phyloP scores from a whole-genome alignment of 345 rosid species.

The Pistacia atlantica region DNA sequence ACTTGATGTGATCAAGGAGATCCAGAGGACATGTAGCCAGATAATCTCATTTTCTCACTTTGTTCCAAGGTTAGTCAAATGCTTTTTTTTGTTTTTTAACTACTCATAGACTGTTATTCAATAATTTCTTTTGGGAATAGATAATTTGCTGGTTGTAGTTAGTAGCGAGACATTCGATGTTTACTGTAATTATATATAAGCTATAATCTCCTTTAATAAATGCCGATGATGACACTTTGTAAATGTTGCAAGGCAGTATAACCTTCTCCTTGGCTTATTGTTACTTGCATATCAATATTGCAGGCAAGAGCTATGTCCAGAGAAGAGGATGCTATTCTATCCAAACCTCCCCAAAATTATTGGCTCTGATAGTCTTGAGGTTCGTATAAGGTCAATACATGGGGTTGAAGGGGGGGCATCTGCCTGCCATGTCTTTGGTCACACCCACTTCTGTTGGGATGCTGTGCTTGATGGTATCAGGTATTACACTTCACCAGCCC shows the following conservation, averaged over 20 bases:
- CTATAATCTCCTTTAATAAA: too few relatives aligned
- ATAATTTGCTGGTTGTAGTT: neutral
- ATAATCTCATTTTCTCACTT: conserved; percentile 72
- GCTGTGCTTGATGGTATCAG: conserved; percentile 62
- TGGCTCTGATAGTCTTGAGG: conserved; percentile 69
- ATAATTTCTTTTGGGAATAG: neutral
- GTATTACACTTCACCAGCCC: conserved; percentile 22
- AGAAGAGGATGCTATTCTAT: conserved; percentile 69
- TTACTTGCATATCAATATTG: conserved; percentile 1
- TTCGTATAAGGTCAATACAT: conserved; percentile 57
- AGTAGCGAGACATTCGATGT: neutral
- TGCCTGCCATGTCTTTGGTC: conserved; percentile 69
- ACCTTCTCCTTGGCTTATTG: neutral
- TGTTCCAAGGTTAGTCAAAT: conserved; percentile 53
- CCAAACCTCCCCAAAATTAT: conserved; percentile 69
- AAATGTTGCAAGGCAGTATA: neutral
- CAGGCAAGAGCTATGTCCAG: conserved; percentile 80
- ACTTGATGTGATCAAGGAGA: conserved; percentile 33
- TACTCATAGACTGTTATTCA: neutral
- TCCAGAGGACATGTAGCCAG: conserved; percentile 44
- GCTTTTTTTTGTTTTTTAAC: neutral
- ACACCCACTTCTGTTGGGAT: conserved; percentile 84
- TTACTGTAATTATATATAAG: too few relatives aligned
- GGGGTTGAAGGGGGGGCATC: conserved; percentile 31
- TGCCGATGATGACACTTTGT: too few relatives aligned